Evolutionary conservation across 306 rosid genomes (phyloP), one percentile per base, ranked within the genome.

Genomic region (Quercus agrifolia): DNA sequence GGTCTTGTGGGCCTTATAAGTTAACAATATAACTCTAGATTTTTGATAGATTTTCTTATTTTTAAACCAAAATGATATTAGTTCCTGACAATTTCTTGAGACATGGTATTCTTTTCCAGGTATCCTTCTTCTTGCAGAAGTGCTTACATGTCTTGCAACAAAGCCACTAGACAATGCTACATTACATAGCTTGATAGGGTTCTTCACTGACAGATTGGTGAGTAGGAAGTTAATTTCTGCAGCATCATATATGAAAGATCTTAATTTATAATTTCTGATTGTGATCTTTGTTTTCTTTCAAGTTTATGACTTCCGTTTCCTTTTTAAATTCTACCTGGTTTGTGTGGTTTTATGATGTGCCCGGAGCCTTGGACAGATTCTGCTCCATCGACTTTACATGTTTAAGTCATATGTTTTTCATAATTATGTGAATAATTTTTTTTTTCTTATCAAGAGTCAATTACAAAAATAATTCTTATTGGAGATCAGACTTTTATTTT

Each of bases 121-220:
- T 73, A 92, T 87, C 41, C 94, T 91, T 86, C 98, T 95, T 84
- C 88, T 95, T 73, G 98, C 91, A 13, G 99, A 90, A 86, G 85
- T 95, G 79, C 92, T 95, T 68, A 71, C 83, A 21, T 69, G 83
- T 62, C 84, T 90, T 66, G 76, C 78, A 74, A 86, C 91, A 75
- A 95, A 91, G 87, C 91, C 92, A 46, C 90, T 95, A 46, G 81
- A 74, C 74, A 81, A 25, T 80, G 86, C 83, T 49, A 91, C 94
- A 25, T 81, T 91, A 68, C 93, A 90, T 77, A 92, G 90, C 83
- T 88, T 95, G 91, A 92, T 87, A 63, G 87, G 56, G 31, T 95
- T 95, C 90, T 95, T 95, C 85, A 86, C 88, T 68, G 92, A 91
- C 74, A 91, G 96, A 89, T 83, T 95, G 96, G 99, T 95, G 87